Percentiles rank a stretch among this genome's conserved stretches.
Conservation (phyloP, 257 asterid genomes). For the Plantago major region DNA sequence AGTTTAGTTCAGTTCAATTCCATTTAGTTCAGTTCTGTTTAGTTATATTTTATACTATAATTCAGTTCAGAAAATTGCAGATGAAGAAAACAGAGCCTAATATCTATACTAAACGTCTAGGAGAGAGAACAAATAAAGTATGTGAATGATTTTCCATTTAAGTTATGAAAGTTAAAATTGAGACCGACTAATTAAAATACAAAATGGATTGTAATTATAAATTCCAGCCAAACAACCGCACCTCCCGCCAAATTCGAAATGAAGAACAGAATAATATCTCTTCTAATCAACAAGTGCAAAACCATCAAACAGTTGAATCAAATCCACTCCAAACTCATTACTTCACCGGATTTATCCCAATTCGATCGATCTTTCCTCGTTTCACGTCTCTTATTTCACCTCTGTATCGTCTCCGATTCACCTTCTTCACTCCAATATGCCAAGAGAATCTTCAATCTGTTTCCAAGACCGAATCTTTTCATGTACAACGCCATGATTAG, state of each 20-base stretch:
- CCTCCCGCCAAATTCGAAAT: conserved; percentile 18
- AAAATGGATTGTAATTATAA: too few relatives aligned
- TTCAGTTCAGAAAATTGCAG: too few relatives aligned
- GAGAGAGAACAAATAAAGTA: too few relatives aligned
- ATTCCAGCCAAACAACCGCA: background rate
- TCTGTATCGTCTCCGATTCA: conserved; percentile 39
- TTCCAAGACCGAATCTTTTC: conserved; percentile 43
- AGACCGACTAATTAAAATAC: too few relatives aligned
- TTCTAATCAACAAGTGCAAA: conserved; percentile 43
- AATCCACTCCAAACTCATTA: conserved; percentile 52
- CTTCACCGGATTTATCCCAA: conserved; percentile 37
- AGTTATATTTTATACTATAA: too few relatives aligned
- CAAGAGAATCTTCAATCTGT: conserved; percentile 34
- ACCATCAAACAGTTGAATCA: conserved; percentile 43
- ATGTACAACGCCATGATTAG: conserved; percentile 68
- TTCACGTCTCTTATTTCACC: conserved; percentile 60
- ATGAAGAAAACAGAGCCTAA: too few relatives aligned
- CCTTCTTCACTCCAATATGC: conserved; percentile 43
- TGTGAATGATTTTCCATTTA: too few relatives aligned
- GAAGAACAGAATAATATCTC: conserved; percentile 32
- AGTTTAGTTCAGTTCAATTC: too few relatives aligned
- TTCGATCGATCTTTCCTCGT: conserved; percentile 42
- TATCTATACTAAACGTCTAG: too few relatives aligned
- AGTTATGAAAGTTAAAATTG: too few relatives aligned
- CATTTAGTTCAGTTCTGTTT: too few relatives aligned